Base-by-base conservation (phyloP, 2,329 filamentous ascomycete species). In the Talaromyces funiculosus region DNA sequence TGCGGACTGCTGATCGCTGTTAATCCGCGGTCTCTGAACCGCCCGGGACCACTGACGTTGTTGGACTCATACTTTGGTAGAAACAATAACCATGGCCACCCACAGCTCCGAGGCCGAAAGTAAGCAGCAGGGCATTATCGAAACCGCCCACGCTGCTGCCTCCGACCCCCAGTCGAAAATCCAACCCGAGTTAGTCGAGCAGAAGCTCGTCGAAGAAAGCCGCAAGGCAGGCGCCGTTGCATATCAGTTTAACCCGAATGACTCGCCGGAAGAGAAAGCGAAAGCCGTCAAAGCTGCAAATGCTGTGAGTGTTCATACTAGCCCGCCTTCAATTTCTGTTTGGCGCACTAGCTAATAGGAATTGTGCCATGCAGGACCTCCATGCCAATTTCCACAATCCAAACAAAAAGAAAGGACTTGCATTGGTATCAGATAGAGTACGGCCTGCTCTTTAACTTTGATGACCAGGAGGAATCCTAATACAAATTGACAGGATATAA, bases 171-270 rank as follows among this genome's bases (percentile, higher is more conserved):
- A 89, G 67, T 89, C 82, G 71, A 78, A 76, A 47, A 83, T 92
- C 65, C 84, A 85, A 0, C 81, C 90, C 51, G 84, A 89, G 42
- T 86, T 87, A 64, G 90, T 90, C 33, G 84, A 96, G 76, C 81
- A 84, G 66, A 84, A 84, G 68, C 82, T 97, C 53, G 82, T 96
- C 26, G 81, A 90, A 58, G 87, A 96, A 73, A 90, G 90, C 66
- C 85, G 82, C 69, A 88, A 89, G 68, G 90, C 88, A 12, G 94
- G 94, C 43, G 85, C 89, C 24, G 79, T 87, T 31, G 92, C 91
- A 64, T 94, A 90, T 72, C 84, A 87, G 64, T 99, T 97, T 77
- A 84, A 99, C 71, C 91, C 94, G 0, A 78, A 96, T 79, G 92
- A 92, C 43, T 87, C 82, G 45, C 83, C 88, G 0, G 90, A 92